Evolutionary conservation across 805 yeast genomes (phyloP).

Genomic region (Candida silvicultrix): DNA sequence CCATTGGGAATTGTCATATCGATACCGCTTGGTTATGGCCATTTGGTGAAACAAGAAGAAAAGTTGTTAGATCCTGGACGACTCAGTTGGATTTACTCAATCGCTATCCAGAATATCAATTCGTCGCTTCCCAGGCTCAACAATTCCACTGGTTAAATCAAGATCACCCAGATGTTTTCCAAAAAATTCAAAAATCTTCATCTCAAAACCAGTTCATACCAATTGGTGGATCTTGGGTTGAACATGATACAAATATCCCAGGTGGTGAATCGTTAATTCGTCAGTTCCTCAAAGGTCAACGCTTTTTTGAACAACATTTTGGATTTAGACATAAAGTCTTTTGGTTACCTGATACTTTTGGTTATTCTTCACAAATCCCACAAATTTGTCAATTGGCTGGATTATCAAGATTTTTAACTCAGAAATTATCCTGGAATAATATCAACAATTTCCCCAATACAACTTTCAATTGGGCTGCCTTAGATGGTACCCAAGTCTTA

Average conservation of each 20-base stretch:
- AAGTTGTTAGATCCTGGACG: conserved; percentile 92
- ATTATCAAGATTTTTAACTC: conserved; percentile 80
- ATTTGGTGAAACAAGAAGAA: conserved; percentile 92
- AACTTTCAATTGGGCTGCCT: conserved; percentile 92
- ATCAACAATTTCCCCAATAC: conserved; percentile 85
- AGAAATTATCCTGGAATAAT: conserved; percentile 94
- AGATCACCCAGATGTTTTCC: conserved; percentile 79
- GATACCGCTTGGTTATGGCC: conserved; percentile 99
- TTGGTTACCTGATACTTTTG: conserved; percentile 98
- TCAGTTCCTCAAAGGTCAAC: conserved; percentile 86
- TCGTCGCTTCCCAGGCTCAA: conserved; percentile 94
- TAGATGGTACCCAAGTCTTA: conserved; percentile 88
- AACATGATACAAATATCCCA: conserved; percentile 95
- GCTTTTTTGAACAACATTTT: conserved; percentile 74
- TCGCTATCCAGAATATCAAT: conserved; percentile 85
- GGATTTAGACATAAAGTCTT: conserved; percentile 69
- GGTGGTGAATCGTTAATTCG: conserved; percentile 85
- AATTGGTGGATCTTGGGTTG: conserved; percentile 98
- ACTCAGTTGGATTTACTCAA: conserved; percentile 83
- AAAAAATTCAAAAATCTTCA: conserved; percentile 52
- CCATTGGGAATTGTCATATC: conserved; percentile 92
- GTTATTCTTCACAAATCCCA: conserved; percentile 92
- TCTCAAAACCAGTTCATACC: conserved; percentile 75
- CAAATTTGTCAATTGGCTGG: conserved; percentile 88
- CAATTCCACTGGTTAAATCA: conserved; percentile 88